Evolutionary conservation across 768 basidiomycete genomes (phyloP), one percentile per base, ranked within the genome.

Genomic region (Phallus indusiatus): DNA sequence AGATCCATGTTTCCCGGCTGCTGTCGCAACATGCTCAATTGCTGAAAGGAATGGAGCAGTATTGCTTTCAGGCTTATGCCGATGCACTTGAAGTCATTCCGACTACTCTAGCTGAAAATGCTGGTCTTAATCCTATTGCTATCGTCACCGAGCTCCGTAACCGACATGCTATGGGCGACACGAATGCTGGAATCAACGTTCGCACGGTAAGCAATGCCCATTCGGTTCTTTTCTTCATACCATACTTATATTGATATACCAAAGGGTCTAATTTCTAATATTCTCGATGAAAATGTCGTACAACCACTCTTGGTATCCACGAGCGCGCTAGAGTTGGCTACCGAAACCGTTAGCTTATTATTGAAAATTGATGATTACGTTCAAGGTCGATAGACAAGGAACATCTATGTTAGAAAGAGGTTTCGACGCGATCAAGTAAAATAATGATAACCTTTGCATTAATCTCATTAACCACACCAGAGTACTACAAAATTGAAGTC

Each of bases 131-230:
- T 73, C 93, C 96, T 6, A 97, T 99, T 64, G 86, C 92, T 7
- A 98, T 99, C 69, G 94, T 99, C 56, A 99, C 96, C 24, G 96
- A 99, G 69, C 78, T 99, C 56, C 84, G 96, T 63, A 99, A 99
- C 75, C 82, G 94, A 63, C 96, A 99, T 72, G 94, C 96, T 1
- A 77, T 93, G 9, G 96, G 96, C 35, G 96, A 99, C 66, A 80
- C 82, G 62, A 93, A 87, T 64, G 94, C 96, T 24, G 96, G 96
- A 34, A 98, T 99, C 73, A 99, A 98, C 71, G 94, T 99, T 63
- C 85, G 95, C 66, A 98, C 94, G 78, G 94, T 92, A 66, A 47
- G 81, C 70, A 21, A 61, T 22, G 42, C n/a, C 42, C 9, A 17
- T 34, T 17, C 53, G 24, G 7, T 55, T 8, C 10, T 20, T 18